Evolutionary conservation across 495 filamentous ascomycete genomes (phyloP).

Genomic region (Amniculicola lignicola): DNA sequence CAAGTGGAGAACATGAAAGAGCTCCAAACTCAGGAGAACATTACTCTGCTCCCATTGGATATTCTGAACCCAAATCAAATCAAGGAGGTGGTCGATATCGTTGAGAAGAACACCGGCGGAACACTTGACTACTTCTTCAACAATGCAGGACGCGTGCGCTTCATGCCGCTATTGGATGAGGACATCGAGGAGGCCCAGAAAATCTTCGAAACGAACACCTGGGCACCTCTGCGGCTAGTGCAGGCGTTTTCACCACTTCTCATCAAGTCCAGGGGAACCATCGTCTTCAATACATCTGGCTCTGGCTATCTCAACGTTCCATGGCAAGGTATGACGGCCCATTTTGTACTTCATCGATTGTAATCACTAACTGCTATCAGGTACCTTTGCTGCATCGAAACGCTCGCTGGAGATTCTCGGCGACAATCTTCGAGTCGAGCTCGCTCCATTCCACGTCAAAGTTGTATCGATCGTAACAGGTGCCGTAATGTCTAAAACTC

Average conservation of each 20-base stretch:
- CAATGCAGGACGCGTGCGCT: constrained; percentile 18
- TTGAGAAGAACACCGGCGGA: constrained; percentile 3
- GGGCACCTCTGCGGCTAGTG: constrained; percentile 39
- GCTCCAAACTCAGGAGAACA: background rate
- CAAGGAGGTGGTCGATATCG: background rate
- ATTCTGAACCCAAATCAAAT: background rate
- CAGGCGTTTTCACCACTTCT: constrained; percentile 48
- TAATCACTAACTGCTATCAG: background rate
- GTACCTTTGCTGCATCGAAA: constrained; percentile 11
- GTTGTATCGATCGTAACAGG: constrained; percentile 8
- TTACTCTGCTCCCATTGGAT: constrained; percentile 6
- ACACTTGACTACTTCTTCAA: constrained; percentile 20
- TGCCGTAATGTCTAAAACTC: background rate
- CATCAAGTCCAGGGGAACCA: constrained; percentile 38
- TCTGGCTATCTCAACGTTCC: background rate
- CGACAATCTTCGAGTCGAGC: constrained; percentile 20
- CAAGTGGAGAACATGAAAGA: constrained; percentile 35
- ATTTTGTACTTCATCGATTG: background rate
- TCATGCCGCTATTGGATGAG: constrained; percentile 17
- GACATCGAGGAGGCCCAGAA: constrained; percentile 12
- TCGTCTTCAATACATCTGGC: constrained; percentile 35
- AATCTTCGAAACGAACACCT: constrained; percentile 50
- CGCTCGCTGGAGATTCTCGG: constrained; percentile 2
- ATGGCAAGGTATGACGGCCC: constrained; percentile 23
- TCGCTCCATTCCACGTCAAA: constrained; percentile 14